Evolutionary conservation across 2,329 filamentous ascomycete species (phyloP).

Genomic region (Penicillium concentricum): DNA sequence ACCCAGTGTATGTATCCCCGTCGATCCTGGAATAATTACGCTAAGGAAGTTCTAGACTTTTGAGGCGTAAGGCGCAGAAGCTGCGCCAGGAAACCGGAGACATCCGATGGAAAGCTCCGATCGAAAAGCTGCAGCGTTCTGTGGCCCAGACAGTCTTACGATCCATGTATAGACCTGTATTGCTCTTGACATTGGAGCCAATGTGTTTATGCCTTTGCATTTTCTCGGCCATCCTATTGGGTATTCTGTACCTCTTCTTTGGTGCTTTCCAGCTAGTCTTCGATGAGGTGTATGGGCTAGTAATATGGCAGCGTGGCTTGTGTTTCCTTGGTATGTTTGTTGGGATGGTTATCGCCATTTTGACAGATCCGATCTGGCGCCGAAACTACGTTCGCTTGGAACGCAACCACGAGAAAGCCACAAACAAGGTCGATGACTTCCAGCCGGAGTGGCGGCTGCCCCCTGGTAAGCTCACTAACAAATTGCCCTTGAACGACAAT

Average conservation of each 20-base stretch:
- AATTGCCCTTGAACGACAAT: not conserved
- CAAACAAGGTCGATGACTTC: constrained; percentile 47
- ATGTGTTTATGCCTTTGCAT: constrained; percentile 83
- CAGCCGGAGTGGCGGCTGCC: constrained; percentile 88
- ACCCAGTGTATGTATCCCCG: constrained; percentile 46
- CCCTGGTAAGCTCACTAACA: constrained; percentile 50
- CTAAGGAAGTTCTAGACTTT: constrained; percentile 51
- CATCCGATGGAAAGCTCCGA: constrained; percentile 70
- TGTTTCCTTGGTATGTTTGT: constrained; percentile 63
- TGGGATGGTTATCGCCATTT: constrained; percentile 47
- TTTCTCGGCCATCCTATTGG: constrained; percentile 80
- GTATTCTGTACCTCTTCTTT: constrained; percentile 87
- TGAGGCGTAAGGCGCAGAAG: constrained; percentile 68
- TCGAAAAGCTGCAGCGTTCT: constrained; percentile 70
- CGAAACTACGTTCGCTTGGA: constrained; percentile 45
- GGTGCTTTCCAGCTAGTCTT: constrained; percentile 85
- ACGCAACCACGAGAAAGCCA: constrained; percentile 36
- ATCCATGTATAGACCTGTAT: constrained; percentile 66
- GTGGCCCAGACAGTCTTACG: constrained; percentile 60
- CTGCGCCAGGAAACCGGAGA: constrained; percentile 76
- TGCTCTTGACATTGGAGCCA: constrained; percentile 76
- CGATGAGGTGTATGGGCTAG: constrained; percentile 69
- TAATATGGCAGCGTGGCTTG: constrained; percentile 75
- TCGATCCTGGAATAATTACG: constrained; percentile 25
- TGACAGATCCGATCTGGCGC: constrained; percentile 49